Base-by-base conservation (phyloP, 495 filamentous ascomycete species). In the Mytilinidion resinicola region DNA sequence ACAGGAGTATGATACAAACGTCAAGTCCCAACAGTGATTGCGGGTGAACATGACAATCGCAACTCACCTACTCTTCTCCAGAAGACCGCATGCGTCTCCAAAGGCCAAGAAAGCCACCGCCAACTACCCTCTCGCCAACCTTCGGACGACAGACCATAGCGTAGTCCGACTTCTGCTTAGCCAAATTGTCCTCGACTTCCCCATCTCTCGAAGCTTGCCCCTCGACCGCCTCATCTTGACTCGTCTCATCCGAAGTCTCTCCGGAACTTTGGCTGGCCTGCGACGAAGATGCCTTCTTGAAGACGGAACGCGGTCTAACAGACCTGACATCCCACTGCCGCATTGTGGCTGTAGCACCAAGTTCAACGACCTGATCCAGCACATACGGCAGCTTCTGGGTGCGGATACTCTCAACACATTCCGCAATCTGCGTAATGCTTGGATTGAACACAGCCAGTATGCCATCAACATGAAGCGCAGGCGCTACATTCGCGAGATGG, bases 391-490 rank as follows among this genome's bases (percentile, higher is more conserved):
- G 58, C 15, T 63, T 72, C 17, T 79, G 62, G 10, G 72, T 61
- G 42, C 74, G 80, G 35, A 86, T 78, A 12, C 72, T 49, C 51
- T 79, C 72, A 41, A 89, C 69, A 51, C 81, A 83, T 0, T 79
- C 74, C 37, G 75, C 79, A 56, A 91, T 87, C 70, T 91, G 89
- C 6, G 86, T 89, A 56, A 92, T 81, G 60, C 81, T 88, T 3
- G 88, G 88, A 69, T 80, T 82, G 67, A 88, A 92, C 15, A 88
- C 80, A 21, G 82, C 73, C 1, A 92, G 70, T 4, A 78, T 64
- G 0, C 86, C 88, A 68, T 87, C 77, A 0, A 75, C 71, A 20
- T 76, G 75, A 55, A 91, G 67, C n/a, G 82, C 77, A 11, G 77
- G 69, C 0, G 76, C 71, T 25, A 87, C 76, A 53, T 78, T 76